A percentile compares a stretch with the other conserved stretches of the same genome.
Evolutionary conservation across 1,284 basidiomycete species (phyloP).

Genomic region (Schizopora paradoxa): DNA sequence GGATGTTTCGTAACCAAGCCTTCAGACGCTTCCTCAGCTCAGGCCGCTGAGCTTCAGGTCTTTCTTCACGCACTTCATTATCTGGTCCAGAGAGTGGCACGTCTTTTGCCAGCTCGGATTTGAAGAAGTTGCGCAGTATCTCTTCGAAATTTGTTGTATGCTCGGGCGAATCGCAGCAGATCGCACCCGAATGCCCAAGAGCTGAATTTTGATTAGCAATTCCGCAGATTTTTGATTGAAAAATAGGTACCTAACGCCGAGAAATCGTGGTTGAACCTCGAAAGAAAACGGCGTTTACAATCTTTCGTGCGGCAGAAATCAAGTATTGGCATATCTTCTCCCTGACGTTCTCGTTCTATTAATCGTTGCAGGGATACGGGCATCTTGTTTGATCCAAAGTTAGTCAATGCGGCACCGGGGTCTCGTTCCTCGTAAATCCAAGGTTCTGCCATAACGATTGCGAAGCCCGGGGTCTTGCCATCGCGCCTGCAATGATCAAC

Average conservation of each 20-base stretch:
- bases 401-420: too few relatives aligned
- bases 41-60: background rate
- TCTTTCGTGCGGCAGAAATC: background rate
- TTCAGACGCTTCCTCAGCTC: background rate
- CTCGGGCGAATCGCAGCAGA: too few relatives aligned
- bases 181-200: too few relatives aligned
- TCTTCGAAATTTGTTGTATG: too few relatives aligned
- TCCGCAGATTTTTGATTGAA: too few relatives aligned
- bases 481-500: background rate
- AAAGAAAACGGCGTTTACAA: background rate
- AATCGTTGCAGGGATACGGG: too few relatives aligned
- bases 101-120: too few relatives aligned
- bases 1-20: background rate
- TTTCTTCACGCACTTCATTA: background rate
- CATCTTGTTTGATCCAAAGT: background rate
- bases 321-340: background rate
- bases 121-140: too few relatives aligned
- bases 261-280: background rate
- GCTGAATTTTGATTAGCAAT: too few relatives aligned
- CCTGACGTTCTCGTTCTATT: too few relatives aligned
- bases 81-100: background rate
- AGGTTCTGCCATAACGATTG: background rate
- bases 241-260: background rate
- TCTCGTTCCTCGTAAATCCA: background rate
- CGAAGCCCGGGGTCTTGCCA: background rate